Evolutionary conservation across 2,329 filamentous ascomycete genomes (phyloP).

Genomic region (Colletotrichum lentis): DNA sequence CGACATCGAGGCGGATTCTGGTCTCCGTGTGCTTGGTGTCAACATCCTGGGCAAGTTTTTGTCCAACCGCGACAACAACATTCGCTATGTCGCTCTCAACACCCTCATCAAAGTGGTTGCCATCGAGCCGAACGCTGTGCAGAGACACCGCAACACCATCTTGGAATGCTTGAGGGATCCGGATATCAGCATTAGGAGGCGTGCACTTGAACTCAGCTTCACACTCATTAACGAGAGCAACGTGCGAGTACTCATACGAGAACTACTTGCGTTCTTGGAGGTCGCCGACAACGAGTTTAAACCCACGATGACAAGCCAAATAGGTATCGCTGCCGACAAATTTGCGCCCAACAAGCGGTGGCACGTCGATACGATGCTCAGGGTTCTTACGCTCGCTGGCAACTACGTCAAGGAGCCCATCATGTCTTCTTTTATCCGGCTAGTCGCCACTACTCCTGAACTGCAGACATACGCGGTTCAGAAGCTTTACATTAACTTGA

Average conservation of each 20-base stretch:
- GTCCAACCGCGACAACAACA: slow-evolving; percentile 99
- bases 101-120: slow-evolving; percentile 98
- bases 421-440: slow-evolving; percentile 91
- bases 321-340: slow-evolving; percentile 94
- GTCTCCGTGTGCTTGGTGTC: slow-evolving; percentile 90
- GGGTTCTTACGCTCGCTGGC: slow-evolving; percentile 90
- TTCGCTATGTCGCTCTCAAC: slow-evolving; percentile 96
- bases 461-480: slow-evolving; percentile 96
- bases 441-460: slow-evolving; percentile 93
- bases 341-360: slow-evolving; percentile 97
- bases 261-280: slow-evolving; percentile 93
- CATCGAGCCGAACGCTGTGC: slow-evolving; percentile 96
- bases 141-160: slow-evolving; percentile 96
- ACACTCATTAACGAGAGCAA: slow-evolving; percentile 98
- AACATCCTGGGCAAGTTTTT: slow-evolving; percentile 99
- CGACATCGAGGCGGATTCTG: slow-evolving; percentile 97
- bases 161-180: slow-evolving; percentile 95
- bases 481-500: slow-evolving; percentile 88
- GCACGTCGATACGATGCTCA: slow-evolving; percentile 97
- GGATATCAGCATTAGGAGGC: slow-evolving; percentile 94
- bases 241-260: slow-evolving; percentile 89
- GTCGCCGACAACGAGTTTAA: slow-evolving; percentile 99
- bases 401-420: slow-evolving; percentile 99
- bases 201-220: slow-evolving; percentile 97
- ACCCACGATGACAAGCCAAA: slow-evolving; percentile 96